Conservation (phyloP, 108 stramenopile genomes). For the Nitzschia inconspicua region DNA sequence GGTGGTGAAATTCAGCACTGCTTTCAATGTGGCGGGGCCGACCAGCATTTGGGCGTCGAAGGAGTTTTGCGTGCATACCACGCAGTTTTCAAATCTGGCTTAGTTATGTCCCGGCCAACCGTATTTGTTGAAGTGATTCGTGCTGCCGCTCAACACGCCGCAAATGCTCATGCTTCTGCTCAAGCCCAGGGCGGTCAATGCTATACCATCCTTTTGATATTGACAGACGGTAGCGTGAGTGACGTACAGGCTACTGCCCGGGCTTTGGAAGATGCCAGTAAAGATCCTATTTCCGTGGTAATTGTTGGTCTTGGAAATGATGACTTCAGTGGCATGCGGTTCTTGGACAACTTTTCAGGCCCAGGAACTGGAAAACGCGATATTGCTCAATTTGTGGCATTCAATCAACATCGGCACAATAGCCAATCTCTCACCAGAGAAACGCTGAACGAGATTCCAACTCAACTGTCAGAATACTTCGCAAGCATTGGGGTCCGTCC, state of each 20-base stretch:
- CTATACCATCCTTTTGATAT: constrained; percentile 79
- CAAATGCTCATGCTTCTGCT: constrained; percentile 36
- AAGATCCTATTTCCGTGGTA: constrained; percentile 65
- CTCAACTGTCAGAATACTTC: constrained; percentile 38
- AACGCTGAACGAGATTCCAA: constrained; percentile 49
- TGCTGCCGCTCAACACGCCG: constrained; percentile 57
- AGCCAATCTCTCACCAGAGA: constrained; percentile 28
- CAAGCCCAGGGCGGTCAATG: constrained; percentile 32
- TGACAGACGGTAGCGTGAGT: constrained; percentile 84
- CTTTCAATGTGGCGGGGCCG: constrained; percentile 57
- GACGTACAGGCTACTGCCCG: constrained; percentile 73
- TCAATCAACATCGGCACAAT: constrained; percentile 37
- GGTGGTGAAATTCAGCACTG: constrained; percentile 70
- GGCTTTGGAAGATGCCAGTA: constrained; percentile 33
- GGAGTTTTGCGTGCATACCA: constrained; percentile 80
- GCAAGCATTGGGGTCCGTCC: constrained; percentile 30
- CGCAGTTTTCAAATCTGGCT: constrained; percentile 43
- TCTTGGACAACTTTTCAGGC: constrained; percentile 46
- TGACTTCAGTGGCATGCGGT: constrained; percentile 75
- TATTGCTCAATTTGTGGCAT: constrained; percentile 78
- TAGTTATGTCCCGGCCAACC: constrained; percentile 81
- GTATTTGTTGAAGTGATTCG: constrained; percentile 82
- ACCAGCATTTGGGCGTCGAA: constrained; percentile 58
- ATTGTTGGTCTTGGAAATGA: constrained; percentile 84
- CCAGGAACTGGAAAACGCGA: constrained; percentile 50